Conservation (phyloP, 805 yeast species). For the Kluyveromyces wickerhamii region DNA sequence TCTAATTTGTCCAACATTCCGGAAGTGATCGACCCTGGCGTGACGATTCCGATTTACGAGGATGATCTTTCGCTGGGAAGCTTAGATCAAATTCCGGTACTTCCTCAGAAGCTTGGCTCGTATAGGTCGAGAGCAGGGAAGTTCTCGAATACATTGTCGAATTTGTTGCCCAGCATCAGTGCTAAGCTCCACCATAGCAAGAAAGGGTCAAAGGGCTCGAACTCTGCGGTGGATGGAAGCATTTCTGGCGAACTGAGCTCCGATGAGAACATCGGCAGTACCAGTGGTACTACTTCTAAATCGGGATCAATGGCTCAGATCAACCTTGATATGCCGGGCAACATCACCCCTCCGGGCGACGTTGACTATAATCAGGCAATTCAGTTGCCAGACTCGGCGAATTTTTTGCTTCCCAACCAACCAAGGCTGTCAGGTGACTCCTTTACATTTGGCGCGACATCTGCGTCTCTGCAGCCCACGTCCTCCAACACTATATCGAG, state of each 20-base stretch:
- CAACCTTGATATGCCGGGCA: constrained; percentile 11
- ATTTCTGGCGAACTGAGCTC: constrained; percentile 2
- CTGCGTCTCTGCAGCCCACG: constrained; percentile 9
- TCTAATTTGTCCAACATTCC: constrained; percentile 19
- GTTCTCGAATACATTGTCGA: constrained; percentile 28
- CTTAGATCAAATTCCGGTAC: constrained; percentile 8
- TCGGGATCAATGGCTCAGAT: constrained; percentile 12
- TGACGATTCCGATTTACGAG: constrained; percentile 29
- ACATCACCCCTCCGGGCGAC: constrained; percentile 25
- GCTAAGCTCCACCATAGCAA: constrained; percentile 28
- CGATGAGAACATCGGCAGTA: constrained; percentile 9
- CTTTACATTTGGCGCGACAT: constrained; percentile 12
- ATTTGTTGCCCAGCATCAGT: constrained; percentile 29
- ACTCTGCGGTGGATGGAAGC: constrained; percentile 2
- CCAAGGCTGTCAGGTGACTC: constrained; percentile 29
- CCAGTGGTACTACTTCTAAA: constrained; percentile 13
- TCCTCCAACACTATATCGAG: constrained; percentile 20
- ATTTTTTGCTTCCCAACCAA: constrained; percentile 12
- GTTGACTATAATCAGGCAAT: constrained; percentile 15
- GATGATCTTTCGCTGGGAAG: constrained; percentile 15
- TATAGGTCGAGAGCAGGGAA: constrained; percentile 29
- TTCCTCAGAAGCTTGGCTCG: constrained; percentile 28
- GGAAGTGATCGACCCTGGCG: constrained; percentile 28
- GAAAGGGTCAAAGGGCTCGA: constrained; percentile 11
- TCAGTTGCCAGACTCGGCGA: constrained; percentile 23